Evolutionary conservation across 2,329 filamentous ascomycete genomes (phyloP).

Genomic region (Venturia effusa): DNA sequence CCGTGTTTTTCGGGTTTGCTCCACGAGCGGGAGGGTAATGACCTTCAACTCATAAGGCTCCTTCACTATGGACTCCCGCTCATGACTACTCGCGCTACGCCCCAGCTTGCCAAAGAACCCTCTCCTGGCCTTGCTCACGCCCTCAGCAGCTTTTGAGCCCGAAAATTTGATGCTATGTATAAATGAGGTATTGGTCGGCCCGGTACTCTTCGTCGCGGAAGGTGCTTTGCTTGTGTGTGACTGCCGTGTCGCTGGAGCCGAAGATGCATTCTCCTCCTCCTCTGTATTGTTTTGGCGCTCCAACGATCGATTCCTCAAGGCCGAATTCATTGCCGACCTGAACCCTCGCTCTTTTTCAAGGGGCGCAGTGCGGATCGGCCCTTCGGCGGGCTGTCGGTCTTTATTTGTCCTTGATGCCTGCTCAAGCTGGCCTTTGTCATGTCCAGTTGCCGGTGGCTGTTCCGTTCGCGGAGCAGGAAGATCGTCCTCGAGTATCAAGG

Average conservation of each 20-base stretch:
- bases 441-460: background rate
- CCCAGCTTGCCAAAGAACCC: constrained; percentile 71
- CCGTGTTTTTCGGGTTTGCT: constrained; percentile 81
- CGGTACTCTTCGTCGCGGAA: background rate
- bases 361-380: constrained; percentile 50
- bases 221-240: background rate
- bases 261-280: background rate
- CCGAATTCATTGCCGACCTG: constrained; percentile 55
- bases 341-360: constrained; percentile 56
- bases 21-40: constrained; percentile 74
- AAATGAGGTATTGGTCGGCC: constrained; percentile 35
- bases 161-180: constrained; percentile 65
- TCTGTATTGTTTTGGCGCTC: constrained; percentile 43
- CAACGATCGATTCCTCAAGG: constrained; percentile 58
- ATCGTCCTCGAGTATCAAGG: background rate
- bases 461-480: background rate
- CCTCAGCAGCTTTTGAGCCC: constrained; percentile 62
- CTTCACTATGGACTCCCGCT: constrained; percentile 46
- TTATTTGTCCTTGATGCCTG: constrained; percentile 11
- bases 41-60: constrained; percentile 80
- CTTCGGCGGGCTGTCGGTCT: constrained; percentile 17
- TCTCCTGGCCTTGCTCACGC: constrained; percentile 62
- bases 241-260: background rate
- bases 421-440: background rate
- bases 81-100: constrained; percentile 60